Evolutionary conservation across 176 grass and related monocot species (phyloP).

Genomic region (Aegilops speltoides): DNA sequence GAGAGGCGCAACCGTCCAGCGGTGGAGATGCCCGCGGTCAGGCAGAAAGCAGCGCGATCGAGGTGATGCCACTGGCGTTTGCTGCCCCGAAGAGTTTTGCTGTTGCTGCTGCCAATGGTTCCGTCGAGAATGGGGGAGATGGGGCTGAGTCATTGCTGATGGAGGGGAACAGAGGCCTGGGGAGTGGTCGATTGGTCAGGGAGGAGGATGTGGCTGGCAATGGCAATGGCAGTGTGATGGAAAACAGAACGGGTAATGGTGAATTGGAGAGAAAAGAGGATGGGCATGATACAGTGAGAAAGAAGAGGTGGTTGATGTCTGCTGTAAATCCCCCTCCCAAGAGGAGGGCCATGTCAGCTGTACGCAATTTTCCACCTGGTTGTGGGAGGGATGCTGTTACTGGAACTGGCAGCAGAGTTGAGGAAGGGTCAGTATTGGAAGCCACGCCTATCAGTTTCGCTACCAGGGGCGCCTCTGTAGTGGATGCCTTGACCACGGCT

Average conservation of each 20-base stretch:
- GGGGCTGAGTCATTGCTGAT: background rate
- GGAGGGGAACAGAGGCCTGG: background rate
- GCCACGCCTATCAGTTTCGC: background rate
- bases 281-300: slow-evolving; percentile 12
- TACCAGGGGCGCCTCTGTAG: background rate
- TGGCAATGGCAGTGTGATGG: slow-evolving; percentile 4
- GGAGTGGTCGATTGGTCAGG: background rate
- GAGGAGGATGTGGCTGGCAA: background rate
- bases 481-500: background rate
- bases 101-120: slow-evolving; percentile 3
- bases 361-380: slow-evolving; percentile 50
- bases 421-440: slow-evolving; percentile 2
- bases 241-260: background rate
- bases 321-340: slow-evolving; percentile 45
- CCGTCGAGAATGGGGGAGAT: background rate
- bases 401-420: background rate
- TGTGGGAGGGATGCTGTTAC: slow-evolving; percentile 34
- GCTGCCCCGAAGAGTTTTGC: background rate
- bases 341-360: slow-evolving; percentile 40
- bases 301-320: slow-evolving; percentile 46
- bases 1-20: background rate
- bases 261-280: slow-evolving; percentile 15
- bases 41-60: background rate
- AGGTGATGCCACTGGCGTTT: background rate
- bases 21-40: background rate